Evolutionary conservation across 352 stramenopile species (phyloP), one percentile per base, ranked within the genome.

Genomic region (Pythium aristosporum): DNA sequence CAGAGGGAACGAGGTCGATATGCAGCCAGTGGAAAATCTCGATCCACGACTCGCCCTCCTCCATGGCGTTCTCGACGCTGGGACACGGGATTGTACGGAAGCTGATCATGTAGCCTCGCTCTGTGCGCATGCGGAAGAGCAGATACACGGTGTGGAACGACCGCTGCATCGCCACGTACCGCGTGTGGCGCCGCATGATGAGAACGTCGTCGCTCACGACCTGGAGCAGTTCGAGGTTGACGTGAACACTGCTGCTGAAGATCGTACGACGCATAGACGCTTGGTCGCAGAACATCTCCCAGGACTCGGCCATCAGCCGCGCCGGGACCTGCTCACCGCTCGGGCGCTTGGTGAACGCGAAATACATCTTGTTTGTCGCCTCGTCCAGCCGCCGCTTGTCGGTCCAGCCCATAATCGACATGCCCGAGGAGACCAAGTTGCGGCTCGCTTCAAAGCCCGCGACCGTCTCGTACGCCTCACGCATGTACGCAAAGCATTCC

Each of bases 71-170:
- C 69, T 84, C 71, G 30, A 91, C 78, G 11, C 63, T 61, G 0
- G 77, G 75, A 46, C 70, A 77, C 25, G 77, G 74, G 60, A 88
- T 88, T 39, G 79, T 85, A 16, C 79, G 81, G 68, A 91, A 88
- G 50, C 77, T 80, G n/a, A 91, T 59, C 50, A 68, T 85, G 72
- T 85, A 88, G 3, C 81, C 82, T 2, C 18, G 68, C 20, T 73
- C 64, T 6, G 71, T 88, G 44, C 78, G 72, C 50, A 91, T 44
- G 15, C 82, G 82, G 59, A 87, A 91, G 18, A 91, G 71, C 53
- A 91, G 53, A 50, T 88, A 88, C 32, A 91, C 81, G 1, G 81
- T 91, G 71, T 88, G 81, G 68, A 91, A 89, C 11, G 74, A 74
- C 25, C 63, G 59, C 0, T 67, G 59, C 71, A 91, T 77, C 12